Conservation (phyloP, 140 eudicot species). For the Flaveria floridana region DNA sequence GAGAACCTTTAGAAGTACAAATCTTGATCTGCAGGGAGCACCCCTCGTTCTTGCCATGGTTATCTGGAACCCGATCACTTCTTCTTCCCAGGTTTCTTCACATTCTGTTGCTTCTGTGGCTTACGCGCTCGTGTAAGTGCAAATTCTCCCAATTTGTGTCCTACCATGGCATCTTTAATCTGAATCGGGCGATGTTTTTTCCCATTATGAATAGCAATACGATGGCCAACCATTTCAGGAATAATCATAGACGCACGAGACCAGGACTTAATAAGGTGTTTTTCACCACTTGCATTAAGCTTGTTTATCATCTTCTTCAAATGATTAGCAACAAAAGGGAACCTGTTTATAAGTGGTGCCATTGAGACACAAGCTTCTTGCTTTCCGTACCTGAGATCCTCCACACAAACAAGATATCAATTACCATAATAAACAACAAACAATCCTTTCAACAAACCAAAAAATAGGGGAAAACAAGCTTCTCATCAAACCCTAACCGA, state of each 20-base stretch:
- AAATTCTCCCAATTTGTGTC: constrained; percentile 45
- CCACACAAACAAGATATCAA: neutral
- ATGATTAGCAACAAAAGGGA: constrained; percentile 43
- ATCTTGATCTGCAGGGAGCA: constrained; percentile 13
- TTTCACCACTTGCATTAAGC: constrained; percentile 31
- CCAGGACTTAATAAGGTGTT: constrained; percentile 37
- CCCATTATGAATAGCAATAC: constrained; percentile 36
- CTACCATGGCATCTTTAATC: constrained; percentile 41
- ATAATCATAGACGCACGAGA: constrained; percentile 42
- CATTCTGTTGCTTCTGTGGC: constrained; percentile 38
- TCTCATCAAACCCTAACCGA: neutral
- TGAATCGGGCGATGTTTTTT: constrained; percentile 27
- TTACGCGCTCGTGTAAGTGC: constrained; percentile 42
- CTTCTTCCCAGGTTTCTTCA: constrained; percentile 37
- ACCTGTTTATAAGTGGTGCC: constrained; percentile 42
- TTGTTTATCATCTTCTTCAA: constrained; percentile 33
- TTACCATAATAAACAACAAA: neutral
- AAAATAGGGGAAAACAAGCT: constrained; percentile 13
- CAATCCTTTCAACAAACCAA: neutral
- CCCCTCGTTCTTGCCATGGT: neutral
- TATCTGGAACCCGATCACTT: constrained; percentile 26
- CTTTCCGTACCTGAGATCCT: constrained; percentile 14
- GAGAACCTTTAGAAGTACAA: neutral
- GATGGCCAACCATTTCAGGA: constrained; percentile 44
- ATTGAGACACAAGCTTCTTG: constrained; percentile 19